Conservation (phyloP, 768 basidiomycete species). For the Xerocomellus dryophilus region DNA sequence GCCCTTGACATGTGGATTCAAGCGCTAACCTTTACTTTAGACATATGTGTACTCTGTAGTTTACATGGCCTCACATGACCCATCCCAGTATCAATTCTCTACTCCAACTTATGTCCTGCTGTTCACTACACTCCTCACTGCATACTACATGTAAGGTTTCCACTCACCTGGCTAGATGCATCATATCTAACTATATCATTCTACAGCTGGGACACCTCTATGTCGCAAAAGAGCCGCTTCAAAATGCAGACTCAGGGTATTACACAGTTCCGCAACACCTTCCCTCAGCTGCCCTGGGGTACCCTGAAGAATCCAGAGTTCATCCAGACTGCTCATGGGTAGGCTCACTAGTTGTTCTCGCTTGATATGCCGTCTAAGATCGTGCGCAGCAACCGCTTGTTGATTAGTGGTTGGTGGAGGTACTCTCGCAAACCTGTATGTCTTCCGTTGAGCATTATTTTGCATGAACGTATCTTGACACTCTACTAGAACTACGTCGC, state of each 20-base stretch:
- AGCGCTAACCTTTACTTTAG: constrained; percentile 34
- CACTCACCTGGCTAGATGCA: background rate
- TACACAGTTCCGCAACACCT: constrained; percentile 79
- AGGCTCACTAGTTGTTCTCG: constrained; percentile 13
- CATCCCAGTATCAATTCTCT: constrained; percentile 82
- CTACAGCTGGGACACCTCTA: constrained; percentile 83
- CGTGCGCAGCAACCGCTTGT: constrained; percentile 71
- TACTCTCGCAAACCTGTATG: constrained; percentile 89
- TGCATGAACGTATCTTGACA: background rate
- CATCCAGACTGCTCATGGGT: constrained; percentile 95
- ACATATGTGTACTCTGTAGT: constrained; percentile 97
- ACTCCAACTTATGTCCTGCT: constrained; percentile 69
- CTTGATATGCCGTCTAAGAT: constrained; percentile 5
- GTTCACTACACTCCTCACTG: constrained; percentile 71
- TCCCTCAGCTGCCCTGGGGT: constrained; percentile 88
- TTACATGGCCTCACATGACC: constrained; percentile 95
- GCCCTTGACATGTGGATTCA: background rate
- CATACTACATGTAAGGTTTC: constrained; percentile 74
- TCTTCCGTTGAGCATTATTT: constrained; percentile 4
- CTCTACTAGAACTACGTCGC: constrained; percentile 80
- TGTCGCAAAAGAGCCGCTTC: constrained; percentile 97
- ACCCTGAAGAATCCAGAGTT: constrained; percentile 82
- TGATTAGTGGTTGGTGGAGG: constrained; percentile 93
- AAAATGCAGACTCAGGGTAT: constrained; percentile 96
- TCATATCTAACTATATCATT: background rate